Evolutionary conservation across 2,329 filamentous ascomycete genomes (phyloP).

Genomic region (Davidsoniella virescens): DNA sequence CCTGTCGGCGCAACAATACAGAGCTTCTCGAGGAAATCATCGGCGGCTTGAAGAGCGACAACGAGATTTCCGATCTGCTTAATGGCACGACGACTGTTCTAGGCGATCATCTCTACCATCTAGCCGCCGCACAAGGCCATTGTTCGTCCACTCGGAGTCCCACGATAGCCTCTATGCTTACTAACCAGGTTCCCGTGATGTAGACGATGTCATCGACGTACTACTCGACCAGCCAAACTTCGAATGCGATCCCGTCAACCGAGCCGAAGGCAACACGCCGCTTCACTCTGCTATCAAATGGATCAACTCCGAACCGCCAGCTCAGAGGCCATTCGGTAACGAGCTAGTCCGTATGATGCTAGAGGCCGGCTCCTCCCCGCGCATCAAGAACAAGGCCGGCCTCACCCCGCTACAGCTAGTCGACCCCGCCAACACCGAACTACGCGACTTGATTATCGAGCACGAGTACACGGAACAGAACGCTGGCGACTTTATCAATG

Average conservation of each 20-base stretch:
- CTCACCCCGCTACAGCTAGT: constrained; percentile 56
- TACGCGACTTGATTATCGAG: constrained; percentile 48
- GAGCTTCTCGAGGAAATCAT: constrained; percentile 68
- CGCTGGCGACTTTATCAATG: constrained; percentile 38
- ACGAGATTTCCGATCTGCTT: constrained; percentile 58
- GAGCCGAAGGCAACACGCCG: constrained; percentile 58
- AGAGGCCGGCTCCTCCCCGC: constrained; percentile 52
- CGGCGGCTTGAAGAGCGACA: constrained; percentile 39
- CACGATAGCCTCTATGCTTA: not conserved
- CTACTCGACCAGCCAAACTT: constrained; percentile 72
- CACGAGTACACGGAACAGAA: constrained; percentile 51
- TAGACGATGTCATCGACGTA: constrained; percentile 65
- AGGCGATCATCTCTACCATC: constrained; percentile 78
- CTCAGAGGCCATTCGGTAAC: constrained; percentile 47
- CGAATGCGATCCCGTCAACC: constrained; percentile 66
- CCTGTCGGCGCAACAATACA: constrained; percentile 83
- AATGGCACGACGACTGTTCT: constrained; percentile 75
- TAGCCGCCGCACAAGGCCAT: constrained; percentile 72
- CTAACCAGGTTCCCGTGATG: constrained; percentile 5
- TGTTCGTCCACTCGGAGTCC: constrained; percentile 38
- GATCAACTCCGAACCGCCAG: constrained; percentile 50
- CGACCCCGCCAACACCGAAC: constrained; percentile 49
- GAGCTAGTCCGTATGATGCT: constrained; percentile 64
- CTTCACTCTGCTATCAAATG: constrained; percentile 65
- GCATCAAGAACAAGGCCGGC: constrained; percentile 52